Conservation (phyloP, 2,329 filamentous ascomycete species). For the Podosphaera xanthii region DNA sequence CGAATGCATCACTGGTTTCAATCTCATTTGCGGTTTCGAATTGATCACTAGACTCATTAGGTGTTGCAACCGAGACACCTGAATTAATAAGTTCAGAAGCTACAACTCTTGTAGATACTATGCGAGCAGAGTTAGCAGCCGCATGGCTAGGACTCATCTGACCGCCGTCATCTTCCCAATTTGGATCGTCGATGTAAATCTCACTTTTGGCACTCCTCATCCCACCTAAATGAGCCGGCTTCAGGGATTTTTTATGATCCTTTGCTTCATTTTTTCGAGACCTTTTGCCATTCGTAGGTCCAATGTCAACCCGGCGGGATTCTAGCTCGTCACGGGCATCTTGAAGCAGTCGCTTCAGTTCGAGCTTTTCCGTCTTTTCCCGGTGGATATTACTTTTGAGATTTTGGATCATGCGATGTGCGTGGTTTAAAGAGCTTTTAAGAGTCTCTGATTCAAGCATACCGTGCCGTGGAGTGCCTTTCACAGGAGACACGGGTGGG, state of each 20-base stretch:
- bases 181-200: slow-evolving; percentile 54
- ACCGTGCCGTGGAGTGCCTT: slow-evolving; percentile 73
- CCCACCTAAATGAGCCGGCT: slow-evolving; percentile 52
- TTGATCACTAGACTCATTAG: slow-evolving; percentile 34
- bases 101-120: slow-evolving; percentile 14
- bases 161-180: slow-evolving; percentile 61
- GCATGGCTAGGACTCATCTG: slow-evolving; percentile 35
- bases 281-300: slow-evolving; percentile 28
- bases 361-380: slow-evolving; percentile 95
- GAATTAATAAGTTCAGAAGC: background rate
- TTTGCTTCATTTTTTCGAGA: slow-evolving; percentile 39
- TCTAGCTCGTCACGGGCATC: slow-evolving; percentile 85
- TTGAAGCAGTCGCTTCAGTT: slow-evolving; percentile 83
- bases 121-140: slow-evolving; percentile 12
- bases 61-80: slow-evolving; percentile 6
- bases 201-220: slow-evolving; percentile 55
- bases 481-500: slow-evolving; percentile 72
- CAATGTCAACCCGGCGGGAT: slow-evolving; percentile 29
- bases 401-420: slow-evolving; percentile 89
- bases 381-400: slow-evolving; percentile 86
- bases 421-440: slow-evolving; percentile 81
- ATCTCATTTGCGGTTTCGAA: slow-evolving; percentile 73
- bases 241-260: slow-evolving; percentile 49
- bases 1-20: slow-evolving; percentile 46
- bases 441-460: slow-evolving; percentile 89